Conservation (phyloP, 2,329 filamentous ascomycete genomes). For the Alternaria brassicicola region DNA sequence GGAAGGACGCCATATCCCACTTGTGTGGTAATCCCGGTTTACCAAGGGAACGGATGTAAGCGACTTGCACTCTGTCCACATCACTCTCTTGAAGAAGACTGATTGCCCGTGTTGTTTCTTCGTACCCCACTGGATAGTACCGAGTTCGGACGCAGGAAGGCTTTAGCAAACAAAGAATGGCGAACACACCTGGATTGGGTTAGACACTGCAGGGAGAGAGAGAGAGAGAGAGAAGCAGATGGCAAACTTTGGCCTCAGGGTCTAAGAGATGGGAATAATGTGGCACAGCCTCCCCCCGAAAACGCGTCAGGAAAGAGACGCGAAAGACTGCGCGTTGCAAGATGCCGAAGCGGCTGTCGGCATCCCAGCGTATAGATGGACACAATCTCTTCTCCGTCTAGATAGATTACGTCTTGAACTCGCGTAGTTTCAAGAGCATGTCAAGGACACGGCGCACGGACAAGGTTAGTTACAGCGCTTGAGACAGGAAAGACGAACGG, state of each 20-base stretch:
- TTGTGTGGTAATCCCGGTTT: constrained; percentile 1
- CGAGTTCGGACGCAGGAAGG: constrained; percentile 12
- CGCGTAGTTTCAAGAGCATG: constrained; percentile 12
- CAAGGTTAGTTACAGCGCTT: constrained; percentile 10
- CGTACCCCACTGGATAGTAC: constrained; percentile 5
- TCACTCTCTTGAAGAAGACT: constrained; percentile 8
- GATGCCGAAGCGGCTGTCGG: constrained; percentile 7
- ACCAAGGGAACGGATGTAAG: constrained; percentile 6
- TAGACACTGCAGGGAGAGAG: constrained; percentile 40
- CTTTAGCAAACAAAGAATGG: constrained; percentile 17
- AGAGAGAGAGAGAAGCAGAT: constrained; percentile 40
- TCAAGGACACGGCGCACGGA: constrained; percentile 9
- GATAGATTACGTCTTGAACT: constrained; percentile 1
- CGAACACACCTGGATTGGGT: constrained; percentile 19
- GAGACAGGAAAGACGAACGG: constrained; percentile 27
- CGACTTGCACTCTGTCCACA: background rate
- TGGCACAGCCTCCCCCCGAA: constrained; percentile 35
- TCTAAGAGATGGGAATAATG: constrained; percentile 41
- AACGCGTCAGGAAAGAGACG: constrained; percentile 30
- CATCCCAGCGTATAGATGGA: background rate
- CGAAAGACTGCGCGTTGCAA: constrained; percentile 1
- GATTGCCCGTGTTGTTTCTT: constrained; percentile 7
- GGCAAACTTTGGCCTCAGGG: constrained; percentile 37
- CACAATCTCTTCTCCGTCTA: background rate
- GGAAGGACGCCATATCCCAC: background rate